These are phyloP conservation scores for Fraxinus sp. DNA, from an alignment of 305 asterid species.

Conservation along the genomic window DNA sequence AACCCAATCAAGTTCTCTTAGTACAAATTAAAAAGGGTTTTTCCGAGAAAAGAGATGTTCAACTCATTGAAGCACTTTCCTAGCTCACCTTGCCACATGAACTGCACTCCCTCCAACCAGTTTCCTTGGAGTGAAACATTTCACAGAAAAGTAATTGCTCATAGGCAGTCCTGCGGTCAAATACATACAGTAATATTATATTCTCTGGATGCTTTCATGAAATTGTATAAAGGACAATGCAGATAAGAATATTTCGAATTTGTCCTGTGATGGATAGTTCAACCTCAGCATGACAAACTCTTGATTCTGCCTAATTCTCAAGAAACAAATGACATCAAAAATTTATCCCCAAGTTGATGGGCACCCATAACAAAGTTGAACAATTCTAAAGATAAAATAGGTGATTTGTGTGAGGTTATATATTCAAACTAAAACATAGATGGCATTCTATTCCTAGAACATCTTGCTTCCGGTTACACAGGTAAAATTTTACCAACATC, in stretches of 20 bases:
- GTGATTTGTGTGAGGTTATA: not conserved
- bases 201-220: conserved; percentile 5
- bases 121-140: conserved; percentile 71
- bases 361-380: not conserved
- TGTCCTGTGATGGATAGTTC: conserved; percentile 3
- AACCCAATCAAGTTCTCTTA: conserved; percentile 17
- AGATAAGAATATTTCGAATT: not conserved
- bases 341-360: conserved; percentile 5
- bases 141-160: conserved; percentile 76
- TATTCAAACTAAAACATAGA: not conserved
- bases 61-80: conserved; percentile 2
- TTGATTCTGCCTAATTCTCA: not conserved
- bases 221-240: not conserved
- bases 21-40: conserved; percentile 10
- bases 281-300: conserved; percentile 3
- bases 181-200: conserved; percentile 21
- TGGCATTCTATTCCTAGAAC: not conserved
- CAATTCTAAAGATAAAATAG: not conserved
- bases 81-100: conserved; percentile 78
- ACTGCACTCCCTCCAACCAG: conserved; percentile 90
- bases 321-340: conserved; percentile 2
- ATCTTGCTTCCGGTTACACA: not conserved
- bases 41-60: not conserved
- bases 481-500: not conserved
- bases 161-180: conserved; percentile 64